Percentiles rank a stretch among this genome's conserved stretches.
These are phyloP conservation scores for Salix suchowensis DNA, from an alignment of 345 rosid genomes.

Conservation along the genomic window DNA sequence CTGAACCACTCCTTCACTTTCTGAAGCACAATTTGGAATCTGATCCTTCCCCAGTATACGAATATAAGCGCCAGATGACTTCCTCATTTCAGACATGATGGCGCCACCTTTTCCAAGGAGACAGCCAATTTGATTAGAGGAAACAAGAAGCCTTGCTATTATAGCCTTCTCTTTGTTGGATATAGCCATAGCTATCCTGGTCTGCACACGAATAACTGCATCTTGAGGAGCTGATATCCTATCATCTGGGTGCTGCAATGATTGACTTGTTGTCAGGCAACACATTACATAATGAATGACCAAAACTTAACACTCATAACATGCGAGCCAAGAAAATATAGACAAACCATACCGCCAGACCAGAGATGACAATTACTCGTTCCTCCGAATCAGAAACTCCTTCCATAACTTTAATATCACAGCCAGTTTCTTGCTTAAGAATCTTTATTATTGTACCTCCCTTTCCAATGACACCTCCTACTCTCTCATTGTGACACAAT, in stretches of 20 bases:
- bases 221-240: conserved; percentile 64
- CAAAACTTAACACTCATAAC: not conserved
- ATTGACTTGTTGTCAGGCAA: conserved; percentile 12
- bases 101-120: conserved; percentile 79
- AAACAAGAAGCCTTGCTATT: conserved; percentile 55
- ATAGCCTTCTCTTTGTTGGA: conserved; percentile 58
- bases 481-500: conserved; percentile 53
- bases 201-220: conserved; percentile 66
- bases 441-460: conserved; percentile 60
- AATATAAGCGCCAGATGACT: conserved; percentile 61
- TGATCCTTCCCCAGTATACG: conserved; percentile 66
- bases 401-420: conserved; percentile 67
- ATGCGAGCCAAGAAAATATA: conserved; percentile 10
- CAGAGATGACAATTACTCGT: conserved; percentile 57
- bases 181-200: conserved; percentile 49
- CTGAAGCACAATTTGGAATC: conserved; percentile 67
- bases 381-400: conserved; percentile 51
- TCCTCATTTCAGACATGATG: conserved; percentile 71
- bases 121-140: conserved; percentile 68
- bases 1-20: conserved; percentile 77
- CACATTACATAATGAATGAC: not conserved
- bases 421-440: conserved; percentile 66
- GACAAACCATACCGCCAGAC: conserved; percentile 56
- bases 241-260: conserved; percentile 65
- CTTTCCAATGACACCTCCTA: conserved; percentile 71